Percentiles rank a stretch among this genome's conserved stretches.
phyloP scores from a whole-genome alignment of 352 stramenopile genomes.

The Globisporangium recalcitrans region DNA sequence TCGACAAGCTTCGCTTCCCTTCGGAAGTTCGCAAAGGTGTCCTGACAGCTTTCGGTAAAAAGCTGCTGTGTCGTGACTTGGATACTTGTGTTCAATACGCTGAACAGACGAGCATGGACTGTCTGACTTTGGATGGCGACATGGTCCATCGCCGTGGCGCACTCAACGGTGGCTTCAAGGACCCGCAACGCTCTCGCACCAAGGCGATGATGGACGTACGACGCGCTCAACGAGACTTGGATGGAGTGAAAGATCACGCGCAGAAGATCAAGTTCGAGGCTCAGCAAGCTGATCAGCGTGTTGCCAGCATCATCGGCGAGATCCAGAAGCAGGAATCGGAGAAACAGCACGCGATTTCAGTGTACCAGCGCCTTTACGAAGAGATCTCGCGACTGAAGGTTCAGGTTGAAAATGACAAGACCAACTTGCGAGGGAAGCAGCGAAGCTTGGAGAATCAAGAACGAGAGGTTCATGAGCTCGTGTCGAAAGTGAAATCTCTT shows the following conservation, averaged over 20 bases:
- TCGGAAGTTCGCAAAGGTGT: constrained; percentile 90
- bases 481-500: constrained; percentile 45
- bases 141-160: constrained; percentile 95
- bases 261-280: constrained; percentile 83
- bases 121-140: constrained; percentile 97
- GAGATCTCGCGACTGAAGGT: constrained; percentile 75
- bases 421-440: constrained; percentile 48
- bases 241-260: constrained; percentile 65
- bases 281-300: constrained; percentile 88
- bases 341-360: constrained; percentile 64
- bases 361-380: constrained; percentile 72
- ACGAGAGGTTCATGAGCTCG: constrained; percentile 56
- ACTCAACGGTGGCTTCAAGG: constrained; percentile 96
- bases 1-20: constrained; percentile 84
- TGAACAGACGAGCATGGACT: constrained; percentile 92
- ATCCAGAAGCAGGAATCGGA: constrained; percentile 83
- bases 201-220: constrained; percentile 84
- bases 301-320: constrained; percentile 74
- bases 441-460: constrained; percentile 53
- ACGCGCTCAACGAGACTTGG: constrained; percentile 64
- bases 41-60: constrained; percentile 95
- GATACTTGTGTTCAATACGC: constrained; percentile 83
- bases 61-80: constrained; percentile 93
- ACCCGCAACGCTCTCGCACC: constrained; percentile 74
- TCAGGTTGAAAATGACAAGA: constrained; percentile 65